Percentiles rank a stretch among this genome's conserved stretches.
These are phyloP conservation scores for Discostella pseudostelligera DNA, from an alignment of 108 stramenopile genomes.

Conservation along the genomic window DNA sequence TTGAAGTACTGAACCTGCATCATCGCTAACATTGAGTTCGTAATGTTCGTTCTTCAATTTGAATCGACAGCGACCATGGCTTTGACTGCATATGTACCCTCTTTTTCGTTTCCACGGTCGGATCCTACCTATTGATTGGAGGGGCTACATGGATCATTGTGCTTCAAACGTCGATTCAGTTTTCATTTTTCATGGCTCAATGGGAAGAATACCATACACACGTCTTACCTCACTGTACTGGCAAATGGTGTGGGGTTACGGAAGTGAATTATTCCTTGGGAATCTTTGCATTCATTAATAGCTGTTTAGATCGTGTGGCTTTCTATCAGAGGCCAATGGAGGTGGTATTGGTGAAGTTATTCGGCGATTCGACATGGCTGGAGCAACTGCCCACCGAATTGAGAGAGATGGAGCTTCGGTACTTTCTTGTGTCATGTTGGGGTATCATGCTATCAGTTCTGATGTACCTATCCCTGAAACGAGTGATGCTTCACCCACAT, in stretches of 20 bases:
- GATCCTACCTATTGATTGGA: constrained; percentile 48
- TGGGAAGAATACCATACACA: constrained; percentile 97
- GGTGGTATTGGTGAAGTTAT: constrained; percentile 17
- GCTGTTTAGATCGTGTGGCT: constrained; percentile 48
- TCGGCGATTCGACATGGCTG: background rate
- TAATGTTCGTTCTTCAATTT: background rate
- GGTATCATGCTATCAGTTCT: constrained; percentile 35
- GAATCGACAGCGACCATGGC: constrained; percentile 80
- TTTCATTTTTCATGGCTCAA: constrained; percentile 89
- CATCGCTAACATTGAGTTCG: no score
- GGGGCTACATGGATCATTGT: constrained; percentile 53
- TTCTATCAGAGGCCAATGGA: constrained; percentile 42
- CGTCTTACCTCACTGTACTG: constrained; percentile 69
- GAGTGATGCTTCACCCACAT: constrained; percentile 47
- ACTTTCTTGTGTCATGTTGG: constrained; percentile 46
- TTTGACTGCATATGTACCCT: constrained; percentile 90
- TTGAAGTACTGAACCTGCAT: no score
- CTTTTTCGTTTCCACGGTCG: constrained; percentile 52
- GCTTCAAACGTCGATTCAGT: constrained; percentile 71
- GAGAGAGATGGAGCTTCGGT: constrained; percentile 44
- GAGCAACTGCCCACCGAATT: constrained; percentile 20
- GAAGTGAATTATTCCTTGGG: constrained; percentile 72
- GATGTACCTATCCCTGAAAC: constrained; percentile 42
- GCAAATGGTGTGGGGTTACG: constrained; percentile 74
- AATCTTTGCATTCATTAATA: constrained; percentile 28